A percentile compares a stretch with the other conserved stretches of the same genome.
Evolutionary conservation across 2,329 filamentous ascomycete species (phyloP).

Genomic region (Pyrenochaeta sp.): DNA sequence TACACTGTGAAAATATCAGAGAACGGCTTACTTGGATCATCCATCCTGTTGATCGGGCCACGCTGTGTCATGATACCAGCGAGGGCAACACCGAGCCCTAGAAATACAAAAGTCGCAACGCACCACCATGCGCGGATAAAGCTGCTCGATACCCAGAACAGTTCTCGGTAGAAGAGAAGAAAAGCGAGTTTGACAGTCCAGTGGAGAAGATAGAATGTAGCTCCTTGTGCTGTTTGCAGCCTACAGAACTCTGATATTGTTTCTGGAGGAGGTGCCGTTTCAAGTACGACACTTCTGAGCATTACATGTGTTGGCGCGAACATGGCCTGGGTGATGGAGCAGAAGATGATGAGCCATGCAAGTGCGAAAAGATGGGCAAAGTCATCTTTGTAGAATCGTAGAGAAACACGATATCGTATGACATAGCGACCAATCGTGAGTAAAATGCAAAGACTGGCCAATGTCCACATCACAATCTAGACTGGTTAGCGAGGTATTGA

Average conservation of each 20-base stretch:
- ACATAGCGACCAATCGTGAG: constrained; percentile 6
- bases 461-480: constrained; percentile 8
- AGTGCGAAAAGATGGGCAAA: constrained; percentile 5
- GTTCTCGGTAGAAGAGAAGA: constrained; percentile 6
- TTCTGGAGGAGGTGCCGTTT: not conserved
- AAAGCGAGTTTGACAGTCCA: constrained; percentile 8
- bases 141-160: constrained; percentile 6
- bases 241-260: constrained; percentile 1
- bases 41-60: not conserved
- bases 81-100: constrained; percentile 1
- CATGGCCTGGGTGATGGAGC: constrained; percentile 1
- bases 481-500: not conserved
- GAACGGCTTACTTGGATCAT: constrained; percentile 1
- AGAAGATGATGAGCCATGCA: constrained; percentile 7
- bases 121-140: constrained; percentile 8
- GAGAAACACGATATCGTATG: constrained; percentile 2
- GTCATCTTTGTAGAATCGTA: constrained; percentile 7
- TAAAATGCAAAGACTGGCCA: constrained; percentile 3
- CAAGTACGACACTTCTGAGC: not conserved
- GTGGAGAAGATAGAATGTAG: constrained; percentile 8
- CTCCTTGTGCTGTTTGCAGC: constrained; percentile 5
- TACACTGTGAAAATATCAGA: not conserved
- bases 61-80: constrained; percentile 5
- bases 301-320: constrained; percentile 2
- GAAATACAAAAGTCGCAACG: not conserved